These are phyloP conservation scores for Globisporangium nunn DNA, from an alignment of 352 stramenopile genomes.

Conservation along the genomic window DNA sequence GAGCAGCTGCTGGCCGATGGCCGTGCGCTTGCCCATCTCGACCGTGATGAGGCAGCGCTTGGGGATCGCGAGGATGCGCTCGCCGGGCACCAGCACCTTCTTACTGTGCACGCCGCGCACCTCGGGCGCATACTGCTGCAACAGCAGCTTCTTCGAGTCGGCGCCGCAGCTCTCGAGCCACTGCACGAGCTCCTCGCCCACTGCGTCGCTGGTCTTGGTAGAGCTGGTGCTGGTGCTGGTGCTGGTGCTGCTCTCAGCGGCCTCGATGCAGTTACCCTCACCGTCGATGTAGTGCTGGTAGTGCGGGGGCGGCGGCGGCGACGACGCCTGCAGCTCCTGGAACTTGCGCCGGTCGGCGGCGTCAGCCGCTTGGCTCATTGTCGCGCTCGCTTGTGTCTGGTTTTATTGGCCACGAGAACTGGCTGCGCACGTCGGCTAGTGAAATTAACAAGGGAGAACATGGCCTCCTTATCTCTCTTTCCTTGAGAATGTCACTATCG, in stretches of 20 bases:
- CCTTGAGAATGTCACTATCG: background rate
- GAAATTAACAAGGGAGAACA: background rate
- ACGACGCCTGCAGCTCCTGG: conserved; percentile 24
- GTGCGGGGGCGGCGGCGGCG: conserved; percentile 1
- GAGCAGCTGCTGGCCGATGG: conserved; percentile 92
- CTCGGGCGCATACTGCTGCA: conserved; percentile 89
- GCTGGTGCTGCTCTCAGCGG: background rate
- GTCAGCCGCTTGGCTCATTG: background rate
- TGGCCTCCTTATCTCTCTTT: too few relatives aligned
- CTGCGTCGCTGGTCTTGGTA: conserved; percentile 26
- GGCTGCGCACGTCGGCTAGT: background rate
- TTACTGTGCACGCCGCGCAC: conserved; percentile 90
- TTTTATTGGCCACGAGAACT: background rate
- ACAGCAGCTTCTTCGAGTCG: conserved; percentile 68
- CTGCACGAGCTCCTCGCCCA: conserved; percentile 59
- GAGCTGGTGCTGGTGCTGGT: conserved; percentile 5
- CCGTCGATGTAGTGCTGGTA: conserved; percentile 11
- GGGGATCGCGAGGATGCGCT: conserved; percentile 89
- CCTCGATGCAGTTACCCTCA: conserved; percentile 8
- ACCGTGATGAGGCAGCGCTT: conserved; percentile 98
- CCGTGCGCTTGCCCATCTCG: conserved; percentile 98
- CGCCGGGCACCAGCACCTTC: conserved; percentile 78
- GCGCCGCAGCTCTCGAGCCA: conserved; percentile 70
- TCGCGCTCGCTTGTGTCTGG: background rate
- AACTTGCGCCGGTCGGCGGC: conserved; percentile 29